phyloP scores from a whole-genome alignment of 495 filamentous ascomycete genomes.

The Talaromyces stipitatus region DNA sequence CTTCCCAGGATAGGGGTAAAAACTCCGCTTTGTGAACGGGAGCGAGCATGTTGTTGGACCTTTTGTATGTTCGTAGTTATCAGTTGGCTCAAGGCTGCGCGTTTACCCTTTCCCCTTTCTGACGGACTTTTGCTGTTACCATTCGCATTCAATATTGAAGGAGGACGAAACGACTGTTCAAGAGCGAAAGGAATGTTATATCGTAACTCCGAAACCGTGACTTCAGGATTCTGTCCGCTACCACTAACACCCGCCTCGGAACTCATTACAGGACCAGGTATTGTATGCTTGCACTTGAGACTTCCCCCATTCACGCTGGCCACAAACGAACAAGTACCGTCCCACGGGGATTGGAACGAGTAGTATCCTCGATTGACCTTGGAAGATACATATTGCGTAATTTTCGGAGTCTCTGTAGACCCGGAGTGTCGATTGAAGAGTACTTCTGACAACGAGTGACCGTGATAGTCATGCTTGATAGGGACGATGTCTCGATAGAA shows the following conservation, averaged over 20 bases:
- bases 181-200: slow-evolving; percentile 67
- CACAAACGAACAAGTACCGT: slow-evolving; percentile 73
- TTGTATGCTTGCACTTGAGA: slow-evolving; percentile 70
- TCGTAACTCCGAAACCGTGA: slow-evolving; percentile 73
- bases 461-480: slow-evolving; percentile 1
- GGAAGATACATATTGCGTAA: slow-evolving; percentile 11
- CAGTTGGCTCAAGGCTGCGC: not conserved
- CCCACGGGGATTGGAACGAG: slow-evolving; percentile 76
- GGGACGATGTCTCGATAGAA: slow-evolving; percentile 2
- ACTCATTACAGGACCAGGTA: slow-evolving; percentile 25
- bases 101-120: not conserved
- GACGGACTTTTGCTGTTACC: slow-evolving; percentile 7
- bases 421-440: slow-evolving; percentile 31
- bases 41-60: slow-evolving; percentile 1
- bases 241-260: slow-evolving; percentile 6
- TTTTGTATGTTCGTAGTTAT: slow-evolving; percentile 7
- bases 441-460: slow-evolving; percentile 20
- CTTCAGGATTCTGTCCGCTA: slow-evolving; percentile 25
- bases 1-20: not conserved
- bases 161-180: slow-evolving; percentile 3
- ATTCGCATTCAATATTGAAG: not conserved
- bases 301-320: slow-evolving; percentile 65
- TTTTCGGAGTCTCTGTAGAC: slow-evolving; percentile 20
- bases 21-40: not conserved
- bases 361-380: slow-evolving; percentile 42